Percentiles rank a stretch among this genome's conserved stretches.
Conservation (phyloP, 2,329 filamentous ascomycete genomes). For the Microdochium paspali region DNA sequence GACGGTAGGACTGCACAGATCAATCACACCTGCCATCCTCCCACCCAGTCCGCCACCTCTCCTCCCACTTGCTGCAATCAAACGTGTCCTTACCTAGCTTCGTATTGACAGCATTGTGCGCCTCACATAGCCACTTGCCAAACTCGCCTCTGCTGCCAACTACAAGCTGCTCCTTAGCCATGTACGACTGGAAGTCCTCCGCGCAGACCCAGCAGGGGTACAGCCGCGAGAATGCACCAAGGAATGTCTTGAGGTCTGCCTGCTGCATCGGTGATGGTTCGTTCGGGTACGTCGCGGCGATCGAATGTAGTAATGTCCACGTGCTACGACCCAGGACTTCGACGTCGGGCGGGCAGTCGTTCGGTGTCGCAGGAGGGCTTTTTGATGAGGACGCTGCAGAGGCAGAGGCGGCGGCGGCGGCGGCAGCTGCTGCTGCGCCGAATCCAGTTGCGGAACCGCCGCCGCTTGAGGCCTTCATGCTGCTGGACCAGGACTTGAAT, state of each 20-base stretch:
- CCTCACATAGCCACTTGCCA: constrained; percentile 74
- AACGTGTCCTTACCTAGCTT: constrained; percentile 89
- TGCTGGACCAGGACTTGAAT: constrained; percentile 51
- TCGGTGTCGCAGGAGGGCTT: constrained; percentile 23
- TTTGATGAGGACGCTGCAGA: too few species aligned
- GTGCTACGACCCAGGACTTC: constrained; percentile 76
- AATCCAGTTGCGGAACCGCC: constrained; percentile 17
- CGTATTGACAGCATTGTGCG: constrained; percentile 78
- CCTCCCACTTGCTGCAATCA: constrained; percentile 84
- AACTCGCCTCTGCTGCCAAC: constrained; percentile 57
- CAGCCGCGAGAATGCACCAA: constrained; percentile 70
- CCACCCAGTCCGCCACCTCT: constrained; percentile 91
- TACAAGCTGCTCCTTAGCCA: constrained; percentile 59
- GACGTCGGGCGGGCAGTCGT: constrained; percentile 85
- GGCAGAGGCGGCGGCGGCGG: constrained; percentile 10
- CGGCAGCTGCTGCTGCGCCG: constrained; percentile 19
- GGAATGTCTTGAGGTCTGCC: constrained; percentile 66
- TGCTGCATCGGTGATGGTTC: constrained; percentile 61
- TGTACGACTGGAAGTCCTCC: constrained; percentile 79
- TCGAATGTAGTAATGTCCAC: constrained; percentile 89
- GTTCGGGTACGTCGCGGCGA: constrained; percentile 78
- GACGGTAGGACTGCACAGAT: constrained; percentile 17
- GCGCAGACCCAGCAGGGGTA: constrained; percentile 97
- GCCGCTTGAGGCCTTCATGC: constrained; percentile 25
- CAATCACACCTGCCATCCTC: constrained; percentile 53